A percentile compares a stretch with the other conserved stretches of the same genome.
These are phyloP conservation scores for Astrocystis sublimbata DNA, from an alignment of 495 filamentous ascomycete genomes.

Conservation along the genomic window DNA sequence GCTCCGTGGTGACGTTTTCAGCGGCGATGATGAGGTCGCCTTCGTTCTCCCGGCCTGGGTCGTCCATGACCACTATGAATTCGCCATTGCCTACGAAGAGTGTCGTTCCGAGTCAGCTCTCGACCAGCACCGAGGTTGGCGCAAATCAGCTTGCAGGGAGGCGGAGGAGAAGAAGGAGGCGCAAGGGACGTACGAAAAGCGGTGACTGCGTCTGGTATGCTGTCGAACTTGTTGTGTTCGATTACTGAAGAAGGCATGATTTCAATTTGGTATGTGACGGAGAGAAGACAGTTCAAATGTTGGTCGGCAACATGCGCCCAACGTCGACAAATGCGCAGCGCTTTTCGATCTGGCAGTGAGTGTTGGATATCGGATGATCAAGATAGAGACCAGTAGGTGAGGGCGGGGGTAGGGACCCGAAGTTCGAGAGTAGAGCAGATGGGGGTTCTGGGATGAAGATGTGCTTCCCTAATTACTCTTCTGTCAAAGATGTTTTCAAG, in stretches of 20 bases:
- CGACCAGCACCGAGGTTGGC: no score
- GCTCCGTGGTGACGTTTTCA: slow-evolving; percentile 76
- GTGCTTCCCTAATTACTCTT: background rate
- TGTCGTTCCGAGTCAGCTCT: background rate
- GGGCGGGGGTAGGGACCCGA: background rate
- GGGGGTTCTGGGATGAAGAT: background rate
- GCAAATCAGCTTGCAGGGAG: no score
- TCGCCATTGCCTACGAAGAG: slow-evolving; percentile 68
- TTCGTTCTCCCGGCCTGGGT: slow-evolving; percentile 90
- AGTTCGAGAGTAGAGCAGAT: background rate
- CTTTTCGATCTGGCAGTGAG: background rate
- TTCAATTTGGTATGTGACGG: background rate
- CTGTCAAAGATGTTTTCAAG: background rate
- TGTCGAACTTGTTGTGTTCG: slow-evolving; percentile 64
- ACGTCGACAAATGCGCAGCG: background rate
- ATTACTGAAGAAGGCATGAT: slow-evolving; percentile 47
- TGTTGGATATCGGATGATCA: background rate
- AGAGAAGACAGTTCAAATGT: background rate
- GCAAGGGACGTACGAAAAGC: slow-evolving; percentile 70
- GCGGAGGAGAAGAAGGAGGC: background rate
- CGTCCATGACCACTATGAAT: slow-evolving; percentile 95
- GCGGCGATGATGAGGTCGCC: slow-evolving; percentile 97
- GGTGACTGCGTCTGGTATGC: slow-evolving; percentile 78
- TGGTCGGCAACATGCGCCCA: background rate
- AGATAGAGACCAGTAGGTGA: background rate